Base-by-base conservation (phyloP, 306 rosid species). In the Spatholobus suberectus region DNA sequence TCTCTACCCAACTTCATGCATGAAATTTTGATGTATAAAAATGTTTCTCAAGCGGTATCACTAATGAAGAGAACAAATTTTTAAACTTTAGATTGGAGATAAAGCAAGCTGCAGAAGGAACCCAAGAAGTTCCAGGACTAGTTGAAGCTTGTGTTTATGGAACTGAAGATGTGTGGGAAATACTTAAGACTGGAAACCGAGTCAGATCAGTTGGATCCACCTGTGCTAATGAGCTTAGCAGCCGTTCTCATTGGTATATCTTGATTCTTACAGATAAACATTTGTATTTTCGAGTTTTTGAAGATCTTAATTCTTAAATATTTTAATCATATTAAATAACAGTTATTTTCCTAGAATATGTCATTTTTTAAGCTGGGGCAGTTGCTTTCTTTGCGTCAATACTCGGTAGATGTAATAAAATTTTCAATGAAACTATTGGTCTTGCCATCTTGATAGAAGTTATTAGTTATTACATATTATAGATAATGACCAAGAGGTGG, bases 171-270 rank as follows among this genome's bases (percentile, higher is more conserved):
- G 97, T 92, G 51, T 96, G 99, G 99, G 95, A 90, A 85, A 71
- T 92, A 49, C 94, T 96, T 1, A 88, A 89, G 81, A 92, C 94
- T 24, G 99, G 99, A 84, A 92, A 93, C 85, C 87, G 81, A 38
- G 89, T 73, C 35, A 88, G 99, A 90, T 92, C 99, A 62, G 99
- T 96, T 76, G 99, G 99, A 81, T 96, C 99, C 78, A 96, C 99
- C 49, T 84, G 89, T 85, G 97, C 97, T 38, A 96, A 96, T 73
- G 99, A 94, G 90, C 89, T 87, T 49, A 96, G 99, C 91, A 96
- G 99, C 82, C 98, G 99, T 27, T 96, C 99, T 80, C 99, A 96
- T 86, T 90, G 99, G 99, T 96, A 89, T 44, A 41, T 52, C 78
- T 81, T 8, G 14, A 78, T 68, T 75, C 75, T 38, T 76, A 38